phyloP scores from a whole-genome alignment of 2,329 filamentous ascomycete species.

The Chaetomiaceae sp. region DNA sequence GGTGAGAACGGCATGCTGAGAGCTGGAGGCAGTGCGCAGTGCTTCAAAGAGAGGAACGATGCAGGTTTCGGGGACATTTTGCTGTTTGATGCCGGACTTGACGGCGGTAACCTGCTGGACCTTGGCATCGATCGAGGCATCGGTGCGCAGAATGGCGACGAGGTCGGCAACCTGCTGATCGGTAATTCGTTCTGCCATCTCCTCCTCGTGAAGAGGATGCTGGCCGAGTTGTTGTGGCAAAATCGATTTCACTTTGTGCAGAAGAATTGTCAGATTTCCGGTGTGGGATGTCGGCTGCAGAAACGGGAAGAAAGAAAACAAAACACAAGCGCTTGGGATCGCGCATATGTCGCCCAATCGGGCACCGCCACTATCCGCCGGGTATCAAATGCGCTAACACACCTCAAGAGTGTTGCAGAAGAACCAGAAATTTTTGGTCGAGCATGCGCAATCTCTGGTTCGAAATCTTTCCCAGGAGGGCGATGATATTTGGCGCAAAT shows the following conservation, averaged over 20 bases:
- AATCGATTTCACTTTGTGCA: background rate
- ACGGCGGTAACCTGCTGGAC: conserved; percentile 61
- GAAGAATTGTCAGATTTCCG: background rate
- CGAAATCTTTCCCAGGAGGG: too few relatives aligned
- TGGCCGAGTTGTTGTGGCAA: conserved; percentile 6
- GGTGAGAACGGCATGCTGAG: conserved; percentile 70
- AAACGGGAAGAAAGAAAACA: conserved; percentile 21
- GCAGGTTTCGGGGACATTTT: conserved; percentile 72
- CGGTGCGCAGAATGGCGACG: conserved; percentile 39
- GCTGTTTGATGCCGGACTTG: conserved; percentile 88
- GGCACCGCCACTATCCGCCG: background rate
- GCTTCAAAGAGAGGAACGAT: conserved; percentile 75
- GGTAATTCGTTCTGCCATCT: conserved; percentile 33
- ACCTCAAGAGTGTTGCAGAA: background rate
- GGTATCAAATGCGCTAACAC: background rate
- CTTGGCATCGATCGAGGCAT: conserved; percentile 55
- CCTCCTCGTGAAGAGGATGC: conserved; percentile 5
- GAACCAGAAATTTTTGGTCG: background rate
- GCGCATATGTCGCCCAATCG: background rate
- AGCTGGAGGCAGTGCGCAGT: conserved; percentile 66
- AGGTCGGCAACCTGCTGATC: conserved; percentile 38
- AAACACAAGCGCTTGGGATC: conserved; percentile 4
- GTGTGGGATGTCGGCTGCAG: conserved; percentile 1
- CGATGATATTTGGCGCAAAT: too few relatives aligned
- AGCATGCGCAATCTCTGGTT: background rate